Base-by-base conservation (phyloP, 768 basidiomycete species). In the Hydnomerulius pinastri region DNA sequence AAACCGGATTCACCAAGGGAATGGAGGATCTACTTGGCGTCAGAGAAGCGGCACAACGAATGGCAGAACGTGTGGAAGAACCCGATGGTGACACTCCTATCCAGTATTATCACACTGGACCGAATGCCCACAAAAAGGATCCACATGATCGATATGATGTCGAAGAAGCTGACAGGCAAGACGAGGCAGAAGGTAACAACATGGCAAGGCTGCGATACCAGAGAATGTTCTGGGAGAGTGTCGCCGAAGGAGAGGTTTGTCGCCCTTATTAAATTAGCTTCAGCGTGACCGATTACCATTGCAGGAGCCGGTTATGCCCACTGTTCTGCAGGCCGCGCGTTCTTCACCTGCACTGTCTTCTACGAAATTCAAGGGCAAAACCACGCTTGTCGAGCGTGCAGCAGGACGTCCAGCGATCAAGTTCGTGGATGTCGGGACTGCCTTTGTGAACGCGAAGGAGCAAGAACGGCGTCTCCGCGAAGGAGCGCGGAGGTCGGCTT, bases 1-100 rank as follows among this genome's bases (percentile, higher is more conserved):
- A 97, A 73, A 87, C 82, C 0, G 90, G 90, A 8, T 92, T 95
- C 68, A 78, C 75, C 6, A 63, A 67, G 37, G 90, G 87, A 15
- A 97, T 97, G 93, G 92, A 97, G 59, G 70, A 70, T 33, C 66
- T 90, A 4, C 74, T 97, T 24, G 86, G 82, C 32, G 82, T 88
- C n/a, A 69, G 52, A 13, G 52, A 66, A 32, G 29, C 35, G 66
- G 18, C 55, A 55, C 28, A 63, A 60, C 46, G 51, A 41, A 43
- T 23, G 18, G 38, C 43, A 21, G 37, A n/a, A n/a, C n/a, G n/a
- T n/a, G n/a, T 27, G 30, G 23, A 43, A 39, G 51, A 53, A 13
- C 24, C 13, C 10, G 4, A 51, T 13, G 49, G 51, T 13, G 32
- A 55, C 13, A 37, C 50, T 35, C 33, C 32, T 2, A 25, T 48